Percentiles rank a stretch among this genome's conserved stretches.
Conservation (phyloP, 106 monocot species). For the Allium cepa region DNA sequence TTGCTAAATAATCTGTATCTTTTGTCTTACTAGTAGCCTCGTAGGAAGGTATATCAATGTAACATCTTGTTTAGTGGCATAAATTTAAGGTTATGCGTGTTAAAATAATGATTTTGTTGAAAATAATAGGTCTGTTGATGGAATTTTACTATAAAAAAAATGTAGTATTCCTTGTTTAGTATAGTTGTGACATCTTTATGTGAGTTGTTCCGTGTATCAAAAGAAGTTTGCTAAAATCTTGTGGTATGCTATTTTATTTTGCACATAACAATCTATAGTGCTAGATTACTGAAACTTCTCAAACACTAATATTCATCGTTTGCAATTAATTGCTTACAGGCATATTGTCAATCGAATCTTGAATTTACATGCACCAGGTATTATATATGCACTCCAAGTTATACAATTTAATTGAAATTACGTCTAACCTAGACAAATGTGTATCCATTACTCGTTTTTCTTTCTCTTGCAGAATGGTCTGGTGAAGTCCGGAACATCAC, state of each 20-base stretch:
- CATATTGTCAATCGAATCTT: slow-evolving; percentile 89
- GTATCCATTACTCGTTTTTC: background rate
- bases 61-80: too few species aligned
- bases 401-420: background rate
- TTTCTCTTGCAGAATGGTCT: slow-evolving; percentile 74
- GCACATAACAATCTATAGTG: background rate
- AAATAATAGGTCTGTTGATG: too few species aligned
- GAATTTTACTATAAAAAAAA: background rate
- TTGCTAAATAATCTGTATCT: too few species aligned
- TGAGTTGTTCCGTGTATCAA: background rate
- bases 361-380: slow-evolving; percentile 91
- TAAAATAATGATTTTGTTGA: too few species aligned
- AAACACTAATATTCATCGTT: background rate
- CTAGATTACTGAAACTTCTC: background rate
- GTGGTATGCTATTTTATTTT: background rate
- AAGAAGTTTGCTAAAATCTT: background rate
- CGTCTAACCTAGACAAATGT: background rate
- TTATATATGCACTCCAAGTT: background rate
- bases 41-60: too few species aligned
- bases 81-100: too few species aligned
- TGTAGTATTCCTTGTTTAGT: background rate
- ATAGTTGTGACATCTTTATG: background rate
- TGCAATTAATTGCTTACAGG: slow-evolving; percentile 43
- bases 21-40: too few species aligned
- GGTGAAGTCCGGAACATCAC: slow-evolving; percentile 78